Conservation (phyloP, 2,329 filamentous ascomycete genomes). For the Nemania abortiva region DNA sequence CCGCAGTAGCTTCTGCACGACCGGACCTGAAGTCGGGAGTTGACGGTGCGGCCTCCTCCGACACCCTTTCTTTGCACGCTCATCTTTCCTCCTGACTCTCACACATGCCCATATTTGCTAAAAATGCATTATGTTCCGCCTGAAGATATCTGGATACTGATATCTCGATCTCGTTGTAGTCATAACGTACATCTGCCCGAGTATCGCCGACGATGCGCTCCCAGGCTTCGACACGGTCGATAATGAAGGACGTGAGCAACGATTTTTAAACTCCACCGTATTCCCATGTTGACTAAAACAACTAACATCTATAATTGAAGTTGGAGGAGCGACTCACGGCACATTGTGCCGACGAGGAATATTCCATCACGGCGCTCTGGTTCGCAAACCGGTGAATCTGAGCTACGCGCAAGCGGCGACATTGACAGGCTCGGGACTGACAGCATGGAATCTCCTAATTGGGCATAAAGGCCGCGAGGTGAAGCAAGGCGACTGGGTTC, state of each 20-base stretch:
- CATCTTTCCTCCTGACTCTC: too few relatives aligned
- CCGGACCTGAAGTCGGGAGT: constrained; percentile 50
- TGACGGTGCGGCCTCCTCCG: constrained; percentile 45
- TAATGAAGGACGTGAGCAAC: background rate
- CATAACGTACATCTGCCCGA: constrained; percentile 60
- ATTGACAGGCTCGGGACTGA: constrained; percentile 62
- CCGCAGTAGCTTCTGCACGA: constrained; percentile 27
- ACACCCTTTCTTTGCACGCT: background rate
- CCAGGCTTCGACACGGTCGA: constrained; percentile 49
- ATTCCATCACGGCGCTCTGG: constrained; percentile 59
- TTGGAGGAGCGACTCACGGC: constrained; percentile 66
- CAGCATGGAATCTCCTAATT: constrained; percentile 65
- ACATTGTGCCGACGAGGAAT: constrained; percentile 61
- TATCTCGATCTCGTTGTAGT: constrained; percentile 46
- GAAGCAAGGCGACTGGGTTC: constrained; percentile 51
- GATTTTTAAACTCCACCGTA: background rate
- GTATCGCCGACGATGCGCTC: constrained; percentile 63
- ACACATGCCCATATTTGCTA: too few relatives aligned
- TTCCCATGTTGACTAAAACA: background rate
- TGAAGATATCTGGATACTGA: background rate
- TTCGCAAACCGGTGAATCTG: constrained; percentile 51
- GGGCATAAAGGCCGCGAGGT: constrained; percentile 58
- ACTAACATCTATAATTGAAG: background rate
- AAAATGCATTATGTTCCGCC: too few relatives aligned
- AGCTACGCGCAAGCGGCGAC: constrained; percentile 54